phyloP scores from a whole-genome alignment of 2,329 filamentous ascomycete genomes.

The Aspergillus eucalypticola region DNA sequence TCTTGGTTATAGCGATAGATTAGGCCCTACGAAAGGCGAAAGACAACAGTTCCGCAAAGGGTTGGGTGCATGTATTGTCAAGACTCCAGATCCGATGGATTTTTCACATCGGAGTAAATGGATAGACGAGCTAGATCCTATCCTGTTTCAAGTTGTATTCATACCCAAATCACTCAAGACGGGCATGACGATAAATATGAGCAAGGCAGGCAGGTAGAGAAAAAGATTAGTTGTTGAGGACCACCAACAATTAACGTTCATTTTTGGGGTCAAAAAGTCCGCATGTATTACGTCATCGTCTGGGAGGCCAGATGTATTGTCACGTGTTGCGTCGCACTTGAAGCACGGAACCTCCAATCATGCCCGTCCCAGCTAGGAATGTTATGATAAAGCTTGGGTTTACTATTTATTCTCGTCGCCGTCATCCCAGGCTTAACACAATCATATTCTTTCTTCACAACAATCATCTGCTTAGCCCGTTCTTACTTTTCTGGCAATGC shows the following conservation, averaged over 20 bases:
- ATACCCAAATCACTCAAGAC: neutral
- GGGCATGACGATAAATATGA: neutral
- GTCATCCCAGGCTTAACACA: neutral
- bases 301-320: neutral
- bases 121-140: neutral
- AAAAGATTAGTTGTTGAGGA: neutral
- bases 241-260: neutral
- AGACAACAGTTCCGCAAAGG: neutral
- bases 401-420: neutral
- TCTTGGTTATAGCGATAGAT: slow-evolving; percentile 31
- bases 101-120: neutral
- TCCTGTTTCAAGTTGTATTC: neutral
- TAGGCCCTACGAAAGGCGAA: slow-evolving; percentile 16
- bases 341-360: neutral
- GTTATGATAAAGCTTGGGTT: neutral
- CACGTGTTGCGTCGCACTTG: slow-evolving; percentile 16
- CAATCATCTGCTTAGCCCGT: neutral
- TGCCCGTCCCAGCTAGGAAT: neutral
- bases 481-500: slow-evolving; percentile 9
- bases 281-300: slow-evolving; percentile 23
- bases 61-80: neutral
- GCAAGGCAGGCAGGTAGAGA: too few species aligned
- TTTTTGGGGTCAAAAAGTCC: neutral
- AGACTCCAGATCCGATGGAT: neutral
- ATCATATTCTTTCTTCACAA: neutral